Evolutionary conservation across 2,329 filamentous ascomycete species (phyloP).

Genomic region (Reticulascus tulasneorum): DNA sequence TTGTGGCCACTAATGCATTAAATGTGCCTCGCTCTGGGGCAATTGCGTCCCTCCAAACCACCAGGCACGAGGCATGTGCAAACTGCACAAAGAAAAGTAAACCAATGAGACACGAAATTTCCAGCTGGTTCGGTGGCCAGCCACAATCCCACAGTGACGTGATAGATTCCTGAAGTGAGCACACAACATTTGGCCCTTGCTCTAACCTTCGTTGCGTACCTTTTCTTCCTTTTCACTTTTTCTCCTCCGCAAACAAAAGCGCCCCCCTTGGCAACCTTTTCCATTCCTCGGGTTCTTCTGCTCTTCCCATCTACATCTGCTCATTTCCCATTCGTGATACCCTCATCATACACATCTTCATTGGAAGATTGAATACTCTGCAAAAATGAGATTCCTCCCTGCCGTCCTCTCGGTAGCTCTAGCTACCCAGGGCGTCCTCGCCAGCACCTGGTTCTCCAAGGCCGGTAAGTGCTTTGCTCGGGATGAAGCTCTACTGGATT

Average conservation of each 20-base stretch:
- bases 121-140: constrained; percentile 2
- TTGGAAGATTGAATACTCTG: constrained; percentile 8
- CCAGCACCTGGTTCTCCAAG: constrained; percentile 82
- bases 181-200: constrained; percentile 3
- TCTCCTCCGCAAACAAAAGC: constrained; percentile 13
- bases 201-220: not conserved
- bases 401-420: constrained; percentile 68
- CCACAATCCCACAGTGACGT: constrained; percentile 16
- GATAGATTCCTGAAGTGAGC: constrained; percentile 15
- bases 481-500: not conserved
- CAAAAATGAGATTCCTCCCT: constrained; percentile 72
- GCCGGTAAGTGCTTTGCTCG: constrained; percentile 56
- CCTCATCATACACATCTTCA: constrained; percentile 11
- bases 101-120: not conserved
- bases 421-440: constrained; percentile 64
- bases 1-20: constrained; percentile 10
- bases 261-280: constrained; percentile 8
- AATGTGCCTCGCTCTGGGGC: not conserved
- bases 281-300: constrained; percentile 1
- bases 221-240: not conserved
- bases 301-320: constrained; percentile 15
- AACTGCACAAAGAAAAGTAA: not conserved
- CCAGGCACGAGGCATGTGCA: not conserved
- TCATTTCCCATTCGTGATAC: constrained; percentile 10
- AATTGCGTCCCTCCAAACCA: not conserved